phyloP scores from a whole-genome alignment of 1,139 yeast genomes.

The Zygoascus hellenicus region DNA sequence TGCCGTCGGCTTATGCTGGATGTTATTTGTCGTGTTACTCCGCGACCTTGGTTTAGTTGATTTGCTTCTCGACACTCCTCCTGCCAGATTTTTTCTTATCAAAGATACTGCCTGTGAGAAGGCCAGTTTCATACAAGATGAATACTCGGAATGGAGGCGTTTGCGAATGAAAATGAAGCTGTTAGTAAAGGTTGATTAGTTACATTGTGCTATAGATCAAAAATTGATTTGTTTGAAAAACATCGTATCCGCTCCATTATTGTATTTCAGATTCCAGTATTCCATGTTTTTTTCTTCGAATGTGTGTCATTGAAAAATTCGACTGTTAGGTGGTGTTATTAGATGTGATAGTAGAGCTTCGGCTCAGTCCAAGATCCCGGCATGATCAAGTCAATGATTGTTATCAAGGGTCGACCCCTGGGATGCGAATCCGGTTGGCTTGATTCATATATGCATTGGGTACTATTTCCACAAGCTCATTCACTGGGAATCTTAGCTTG shows the following conservation, averaged over 20 bases:
- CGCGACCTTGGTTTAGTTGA: conserved; percentile 34
- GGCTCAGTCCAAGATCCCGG: no score
- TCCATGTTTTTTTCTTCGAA: no score
- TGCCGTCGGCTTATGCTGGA: conserved; percentile 54
- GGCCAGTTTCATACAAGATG: conserved; percentile 30
- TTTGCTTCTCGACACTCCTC: conserved; percentile 31
- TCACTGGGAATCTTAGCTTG: conserved; percentile 62
- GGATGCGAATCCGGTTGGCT: conserved; percentile 50
- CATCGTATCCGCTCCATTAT: neutral
- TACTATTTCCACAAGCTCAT: conserved; percentile 79
- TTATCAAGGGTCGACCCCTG: conserved; percentile 14
- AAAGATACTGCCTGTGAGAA: conserved; percentile 36
- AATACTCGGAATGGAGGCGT: conserved; percentile 32
- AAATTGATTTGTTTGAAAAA: neutral
- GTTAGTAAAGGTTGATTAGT: conserved; percentile 26
- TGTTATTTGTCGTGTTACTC: conserved; percentile 43
- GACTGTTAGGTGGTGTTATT: neutral
- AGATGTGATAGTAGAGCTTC: no score
- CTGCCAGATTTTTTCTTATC: conserved; percentile 32
- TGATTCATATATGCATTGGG: conserved; percentile 83
- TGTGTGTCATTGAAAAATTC: neutral
- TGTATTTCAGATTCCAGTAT: neutral
- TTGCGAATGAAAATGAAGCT: conserved; percentile 28
- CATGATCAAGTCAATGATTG: neutral
- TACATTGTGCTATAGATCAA: neutral